Base-by-base conservation (phyloP, 768 basidiomycete genomes). In the Cystobasidium tubakii region DNA sequence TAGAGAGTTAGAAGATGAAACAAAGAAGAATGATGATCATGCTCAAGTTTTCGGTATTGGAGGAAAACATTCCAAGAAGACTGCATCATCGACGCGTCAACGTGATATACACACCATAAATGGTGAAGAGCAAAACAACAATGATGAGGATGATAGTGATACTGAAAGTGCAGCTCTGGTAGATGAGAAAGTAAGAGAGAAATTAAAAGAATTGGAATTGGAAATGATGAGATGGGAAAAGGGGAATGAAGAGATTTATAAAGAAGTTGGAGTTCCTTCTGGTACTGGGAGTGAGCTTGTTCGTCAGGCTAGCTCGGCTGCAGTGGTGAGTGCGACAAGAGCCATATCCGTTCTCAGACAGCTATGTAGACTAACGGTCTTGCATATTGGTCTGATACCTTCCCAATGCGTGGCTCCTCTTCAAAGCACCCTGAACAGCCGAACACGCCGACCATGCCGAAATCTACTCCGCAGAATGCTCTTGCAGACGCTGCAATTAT, bases 221-320 rank as follows among this genome's bases (percentile, higher is more conserved):
- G 88, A 88, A 15, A 84, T 93, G 77, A 84, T 86, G 79, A 78
- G 83, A 33, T 94, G 92, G 91, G 89, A 92, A 79, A 79, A 81
- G 44, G 89, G 90, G 83, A 93, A 92, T 81, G 85, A 87, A 62
- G 86, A 88, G 77, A 84, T 93, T 31, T 90, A 88, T 13, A 85
- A 84, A 75, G 84, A 85, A 29, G 89, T 92, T 79, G 87, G 85
- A 19, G 31, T 60, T 2, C 29, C 53, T 33, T 53, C 27, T 9
- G 55, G 69, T 25, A 42, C 63, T 9, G 21, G 36, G 3, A 46
- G 63, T 46, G 63, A 39, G 21, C 34, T 65, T 39, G 34, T 46
- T 27, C 63, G 63, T 27, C 63, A 65, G 25, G 63, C 63, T 39
- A 65, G 63, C 25, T 65, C 63, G 21, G 63, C 63, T 39, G 36